Base-by-base conservation (phyloP, 306 rosid species). In the Sindora glabra region DNA sequence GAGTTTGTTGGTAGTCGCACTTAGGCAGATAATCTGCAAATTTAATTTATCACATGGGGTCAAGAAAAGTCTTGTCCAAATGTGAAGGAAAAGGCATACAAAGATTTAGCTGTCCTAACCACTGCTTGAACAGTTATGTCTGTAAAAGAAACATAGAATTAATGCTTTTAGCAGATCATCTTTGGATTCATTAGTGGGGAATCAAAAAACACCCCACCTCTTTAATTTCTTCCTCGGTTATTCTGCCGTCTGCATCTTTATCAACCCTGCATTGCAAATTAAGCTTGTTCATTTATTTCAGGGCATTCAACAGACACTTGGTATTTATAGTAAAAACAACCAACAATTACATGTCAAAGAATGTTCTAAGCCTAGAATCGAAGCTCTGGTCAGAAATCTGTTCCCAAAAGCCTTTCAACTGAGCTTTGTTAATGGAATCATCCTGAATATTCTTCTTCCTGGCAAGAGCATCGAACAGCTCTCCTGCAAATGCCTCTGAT, bases 1-100 rank as follows among this genome's bases (percentile, higher is more conserved):
- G 2, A 81, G 83, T 48, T 81, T 78, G 74, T 81, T 81, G 2
- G 87, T 71, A 1, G 83, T 77, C 48, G 87, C 87, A 74, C 87
- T 77, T 39, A 81, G 58, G 33, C 77, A 52, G 34, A 81, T 81
- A 51, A 81, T 81, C 87, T 81, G 47, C 34, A 29, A 29, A 29
- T 29, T 6, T 29, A 29, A 29, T 29, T 29, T n/a, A n/a, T n/a
- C n/a, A n/a, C n/a, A n/a, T n/a, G n/a, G n/a, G n/a, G n/a, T n/a
- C n/a, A n/a, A n/a, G n/a, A n/a, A n/a, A n/a, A n/a, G n/a, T n/a
- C n/a, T n/a, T n/a, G n/a, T n/a, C n/a, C n/a, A n/a, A n/a, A n/a
- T n/a, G n/a, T n/a, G n/a, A n/a, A n/a, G n/a, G n/a, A n/a, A n/a
- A n/a, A n/a, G n/a, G n/a, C n/a, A n/a, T n/a, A n/a, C n/a, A n/a